A percentile compares a stretch with the other conserved stretches of the same genome.
phyloP scores from a whole-genome alignment of 805 yeast species.

The Saturnispora mendoncae region DNA sequence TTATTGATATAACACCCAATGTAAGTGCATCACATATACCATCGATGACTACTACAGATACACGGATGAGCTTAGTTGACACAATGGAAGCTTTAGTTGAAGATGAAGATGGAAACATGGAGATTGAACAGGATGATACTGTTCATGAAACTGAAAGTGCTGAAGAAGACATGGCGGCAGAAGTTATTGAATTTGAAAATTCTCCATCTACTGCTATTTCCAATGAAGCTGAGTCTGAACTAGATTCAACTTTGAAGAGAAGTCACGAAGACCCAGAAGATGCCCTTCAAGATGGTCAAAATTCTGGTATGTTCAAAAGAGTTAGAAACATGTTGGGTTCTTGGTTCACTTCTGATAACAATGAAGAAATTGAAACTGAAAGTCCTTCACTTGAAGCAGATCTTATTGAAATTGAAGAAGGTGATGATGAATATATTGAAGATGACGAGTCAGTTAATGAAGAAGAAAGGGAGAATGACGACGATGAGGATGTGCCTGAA shows the following conservation, averaged over 20 bases:
- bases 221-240: not conserved
- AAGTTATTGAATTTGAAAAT: slow-evolving; percentile 2
- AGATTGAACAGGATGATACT: slow-evolving; percentile 2
- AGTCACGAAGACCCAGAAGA: slow-evolving; percentile 7
- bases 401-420: not conserved
- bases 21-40: not conserved
- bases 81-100: too few species aligned
- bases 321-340: slow-evolving; percentile 7
- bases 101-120: not conserved
- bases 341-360: not conserved
- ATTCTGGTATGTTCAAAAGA: not conserved
- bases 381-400: slow-evolving; percentile 1
- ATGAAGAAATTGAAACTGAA: not conserved
- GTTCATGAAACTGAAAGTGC: too few species aligned
- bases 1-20: slow-evolving; percentile 1
- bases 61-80: not conserved
- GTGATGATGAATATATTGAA: not conserved
- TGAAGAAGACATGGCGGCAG: slow-evolving; percentile 1
- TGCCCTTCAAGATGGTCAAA: slow-evolving; percentile 8
- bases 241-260: slow-evolving; percentile 1
- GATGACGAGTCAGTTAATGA: not conserved
- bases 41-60: not conserved
- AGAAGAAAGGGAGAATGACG: not conserved
- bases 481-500: not conserved
- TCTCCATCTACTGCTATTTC: not conserved